Evolutionary conservation across 345 rosid genomes (phyloP).

Genomic region (Trapa bicornis): DNA sequence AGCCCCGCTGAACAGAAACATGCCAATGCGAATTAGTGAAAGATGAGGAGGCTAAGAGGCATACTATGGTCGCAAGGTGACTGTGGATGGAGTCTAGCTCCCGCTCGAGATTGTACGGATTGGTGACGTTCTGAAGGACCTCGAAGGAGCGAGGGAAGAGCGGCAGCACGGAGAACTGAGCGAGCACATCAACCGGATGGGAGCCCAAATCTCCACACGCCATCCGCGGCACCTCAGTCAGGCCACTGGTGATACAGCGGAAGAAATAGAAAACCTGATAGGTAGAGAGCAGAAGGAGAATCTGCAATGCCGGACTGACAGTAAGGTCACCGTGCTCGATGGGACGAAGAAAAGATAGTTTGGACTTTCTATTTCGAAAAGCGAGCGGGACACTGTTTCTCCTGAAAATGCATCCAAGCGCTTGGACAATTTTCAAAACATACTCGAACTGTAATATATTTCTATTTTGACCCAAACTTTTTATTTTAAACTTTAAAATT

Average conservation of each 20-base stretch:
- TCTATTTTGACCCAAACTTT: too few species aligned
- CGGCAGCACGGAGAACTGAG: constrained; percentile 36
- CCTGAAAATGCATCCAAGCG: not conserved
- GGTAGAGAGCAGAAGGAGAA: not conserved
- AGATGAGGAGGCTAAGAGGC: constrained; percentile 1
- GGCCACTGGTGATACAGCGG: not conserved
- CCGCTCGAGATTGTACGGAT: constrained; percentile 19
- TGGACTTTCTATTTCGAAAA: not conserved
- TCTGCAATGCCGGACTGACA: not conserved
- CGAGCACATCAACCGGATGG: constrained; percentile 37
- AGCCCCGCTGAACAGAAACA: not conserved
- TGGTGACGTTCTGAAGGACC: constrained; percentile 23
- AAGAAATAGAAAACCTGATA: not conserved
- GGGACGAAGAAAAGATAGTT: not conserved
- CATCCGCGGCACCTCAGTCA: not conserved
- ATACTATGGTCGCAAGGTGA: constrained; percentile 54
- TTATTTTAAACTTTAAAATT: too few species aligned
- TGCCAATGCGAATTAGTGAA: not conserved
- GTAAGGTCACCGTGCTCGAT: not conserved
- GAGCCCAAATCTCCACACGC: constrained; percentile 6
- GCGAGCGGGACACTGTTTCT: not conserved
- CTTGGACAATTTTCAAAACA: too few species aligned
- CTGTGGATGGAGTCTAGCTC: constrained; percentile 33
- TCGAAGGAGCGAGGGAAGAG: constrained; percentile 53
- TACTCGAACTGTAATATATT: too few species aligned